These are phyloP conservation scores for Oldenlandia corymbosa DNA, from an alignment of 257 asterid species.

Conservation along the genomic window DNA sequence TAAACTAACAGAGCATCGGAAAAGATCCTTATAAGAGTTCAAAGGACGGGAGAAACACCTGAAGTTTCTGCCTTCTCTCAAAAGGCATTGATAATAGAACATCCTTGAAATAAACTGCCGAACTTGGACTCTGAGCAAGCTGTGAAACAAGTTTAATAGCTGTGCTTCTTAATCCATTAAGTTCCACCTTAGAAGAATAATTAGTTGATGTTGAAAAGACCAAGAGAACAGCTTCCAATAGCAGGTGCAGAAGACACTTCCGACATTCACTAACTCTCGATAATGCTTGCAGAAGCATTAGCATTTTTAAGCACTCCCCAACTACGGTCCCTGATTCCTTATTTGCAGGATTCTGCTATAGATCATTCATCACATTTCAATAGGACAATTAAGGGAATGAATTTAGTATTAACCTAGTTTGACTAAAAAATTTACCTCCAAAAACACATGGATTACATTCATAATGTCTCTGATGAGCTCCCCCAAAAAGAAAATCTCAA, in stretches of 20 bases:
- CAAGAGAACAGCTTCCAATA: constrained; percentile 72
- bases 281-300: constrained; percentile 69
- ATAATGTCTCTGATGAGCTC: constrained; percentile 68
- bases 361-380: constrained; percentile 25
- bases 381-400: constrained; percentile 13
- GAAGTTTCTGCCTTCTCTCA: constrained; percentile 71
- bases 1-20: background rate
- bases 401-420: background rate
- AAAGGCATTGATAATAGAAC: constrained; percentile 75
- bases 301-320: constrained; percentile 81
- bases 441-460: constrained; percentile 36
- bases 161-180: constrained; percentile 48
- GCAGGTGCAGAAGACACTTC: constrained; percentile 62
- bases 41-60: constrained; percentile 47
- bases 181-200: constrained; percentile 72
- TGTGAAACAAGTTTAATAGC: constrained; percentile 76
- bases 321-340: constrained; percentile 66
- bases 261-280: constrained; percentile 53
- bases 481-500: constrained; percentile 66
- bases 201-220: constrained; percentile 52
- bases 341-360: constrained; percentile 52
- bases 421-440: constrained; percentile 43
- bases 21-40: background rate
- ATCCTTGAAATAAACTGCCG: constrained; percentile 69
- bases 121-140: constrained; percentile 78